Percentiles rank a stretch among this genome's conserved stretches.
phyloP scores from a whole-genome alignment of 805 yeast genomes.

The Starmerella bacillaris region DNA sequence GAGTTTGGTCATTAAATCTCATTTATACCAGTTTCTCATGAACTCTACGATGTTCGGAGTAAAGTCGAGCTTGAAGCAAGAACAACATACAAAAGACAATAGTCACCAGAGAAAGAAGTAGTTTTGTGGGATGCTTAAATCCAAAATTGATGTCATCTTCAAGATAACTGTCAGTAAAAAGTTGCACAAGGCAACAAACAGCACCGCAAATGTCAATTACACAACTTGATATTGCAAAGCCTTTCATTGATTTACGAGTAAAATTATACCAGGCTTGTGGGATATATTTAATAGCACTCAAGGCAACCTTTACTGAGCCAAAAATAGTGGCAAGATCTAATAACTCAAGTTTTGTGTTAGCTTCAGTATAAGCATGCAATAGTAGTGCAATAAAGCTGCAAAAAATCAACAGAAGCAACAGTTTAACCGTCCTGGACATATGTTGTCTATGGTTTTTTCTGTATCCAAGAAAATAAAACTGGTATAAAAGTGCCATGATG shows the following conservation, averaged over 20 bases:
- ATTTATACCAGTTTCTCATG: neutral
- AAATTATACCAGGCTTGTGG: conserved; percentile 32
- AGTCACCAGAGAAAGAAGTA: conserved; percentile 26
- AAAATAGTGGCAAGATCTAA: conserved; percentile 27
- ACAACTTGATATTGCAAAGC: conserved; percentile 29
- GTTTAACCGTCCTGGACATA: conserved; percentile 17
- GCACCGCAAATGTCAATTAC: conserved; percentile 30
- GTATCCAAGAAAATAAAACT: conserved; percentile 25
- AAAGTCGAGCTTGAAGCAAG: conserved; percentile 19
- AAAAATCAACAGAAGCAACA: conserved; percentile 6
- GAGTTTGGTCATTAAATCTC: too few relatives aligned
- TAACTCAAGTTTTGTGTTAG: conserved; percentile 18
- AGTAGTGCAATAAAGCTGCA: conserved; percentile 7
- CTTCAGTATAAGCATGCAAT: conserved; percentile 19
- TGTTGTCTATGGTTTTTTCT: conserved; percentile 20
- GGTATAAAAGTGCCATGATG: conserved; percentile 24
- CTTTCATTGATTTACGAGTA: conserved; percentile 29
- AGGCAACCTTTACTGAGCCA: conserved; percentile 29
- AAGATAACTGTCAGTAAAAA: conserved; percentile 26
- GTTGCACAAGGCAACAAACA: conserved; percentile 25
- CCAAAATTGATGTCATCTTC: conserved; percentile 21
- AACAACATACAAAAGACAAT: conserved; percentile 21
- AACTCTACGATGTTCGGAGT: conserved; percentile 7
- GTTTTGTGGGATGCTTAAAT: conserved; percentile 29
- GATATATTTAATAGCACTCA: conserved; percentile 31